A percentile compares a stretch with the other conserved stretches of the same genome.
Conservation (phyloP, 805 yeast species). For the Kodamaea kaohsiungensis region DNA sequence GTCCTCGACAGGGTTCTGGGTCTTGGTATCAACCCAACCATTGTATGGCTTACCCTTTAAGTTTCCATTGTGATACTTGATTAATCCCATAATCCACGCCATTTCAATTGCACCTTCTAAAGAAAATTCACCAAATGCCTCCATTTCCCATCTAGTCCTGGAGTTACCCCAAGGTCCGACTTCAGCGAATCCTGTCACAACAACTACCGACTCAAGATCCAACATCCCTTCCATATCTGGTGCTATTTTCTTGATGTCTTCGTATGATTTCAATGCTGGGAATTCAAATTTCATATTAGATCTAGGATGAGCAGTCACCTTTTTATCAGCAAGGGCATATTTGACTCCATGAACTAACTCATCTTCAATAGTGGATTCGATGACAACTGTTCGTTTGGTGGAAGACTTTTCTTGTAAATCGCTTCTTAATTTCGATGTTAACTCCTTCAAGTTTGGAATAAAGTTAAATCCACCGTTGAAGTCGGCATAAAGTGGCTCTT, state of each 20-base stretch:
- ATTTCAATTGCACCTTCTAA: constrained; percentile 97
- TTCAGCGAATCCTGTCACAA: constrained; percentile 97
- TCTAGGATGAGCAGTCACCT: constrained; percentile 83
- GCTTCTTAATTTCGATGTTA: constrained; percentile 75
- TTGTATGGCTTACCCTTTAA: constrained; percentile 87
- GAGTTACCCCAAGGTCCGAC: constrained; percentile 99
- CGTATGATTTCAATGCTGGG: constrained; percentile 83
- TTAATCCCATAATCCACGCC: constrained; percentile 99
- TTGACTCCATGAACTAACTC: constrained; percentile 80
- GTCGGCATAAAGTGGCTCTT: constrained; percentile 95
- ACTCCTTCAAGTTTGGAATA: constrained; percentile 86
- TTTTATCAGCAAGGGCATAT: constrained; percentile 82
- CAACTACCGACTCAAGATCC: constrained; percentile 88
- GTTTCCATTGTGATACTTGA: constrained; percentile 91
- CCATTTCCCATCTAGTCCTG: constrained; percentile 99
- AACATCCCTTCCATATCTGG: constrained; percentile 86
- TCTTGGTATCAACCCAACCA: constrained; percentile 97
- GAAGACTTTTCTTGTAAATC: constrained; percentile 81
- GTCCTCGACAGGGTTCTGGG: constrained; percentile 91
- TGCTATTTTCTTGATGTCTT: constrained; percentile 65
- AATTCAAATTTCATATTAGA: constrained; percentile 92
- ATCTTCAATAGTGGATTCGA: constrained; percentile 89
- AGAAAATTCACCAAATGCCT: constrained; percentile 90
- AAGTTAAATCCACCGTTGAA: constrained; percentile 98
- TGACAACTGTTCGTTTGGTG: constrained; percentile 90